Percentiles rank a stretch among this genome's conserved stretches.
Conservation (phyloP, 2,329 filamentous ascomycete species). For the Curvularia verruculosa region DNA sequence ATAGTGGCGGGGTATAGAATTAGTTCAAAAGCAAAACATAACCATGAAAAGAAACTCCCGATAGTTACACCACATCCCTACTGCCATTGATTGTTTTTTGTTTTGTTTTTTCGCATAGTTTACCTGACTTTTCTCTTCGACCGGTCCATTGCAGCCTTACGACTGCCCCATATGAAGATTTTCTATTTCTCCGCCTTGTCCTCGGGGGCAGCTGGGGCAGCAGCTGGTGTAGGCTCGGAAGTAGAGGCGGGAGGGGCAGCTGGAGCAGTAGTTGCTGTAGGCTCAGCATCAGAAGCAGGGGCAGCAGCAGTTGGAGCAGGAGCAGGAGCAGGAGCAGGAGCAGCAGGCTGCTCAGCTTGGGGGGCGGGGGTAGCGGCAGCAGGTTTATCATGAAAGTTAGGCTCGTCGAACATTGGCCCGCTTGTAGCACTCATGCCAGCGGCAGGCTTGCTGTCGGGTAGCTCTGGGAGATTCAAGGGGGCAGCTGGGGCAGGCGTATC, state of each 20-base stretch:
- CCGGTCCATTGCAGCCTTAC: not conserved
- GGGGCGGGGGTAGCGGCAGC: constrained; percentile 15
- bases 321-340: constrained; percentile 12
- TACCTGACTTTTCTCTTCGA: not conserved
- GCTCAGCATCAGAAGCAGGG: not conserved
- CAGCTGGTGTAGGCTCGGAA: not conserved
- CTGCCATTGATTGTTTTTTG: not conserved
- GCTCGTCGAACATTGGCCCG: constrained; percentile 45
- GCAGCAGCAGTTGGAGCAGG: not conserved
- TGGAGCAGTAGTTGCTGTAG: not conserved
- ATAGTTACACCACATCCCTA: not conserved
- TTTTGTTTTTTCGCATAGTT: not conserved
- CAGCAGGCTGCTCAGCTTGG: constrained; percentile 13
- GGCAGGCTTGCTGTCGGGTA: constrained; percentile 38
- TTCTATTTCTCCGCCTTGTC: constrained; percentile 12
- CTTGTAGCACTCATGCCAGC: constrained; percentile 50
- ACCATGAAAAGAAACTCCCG: constrained; percentile 6
- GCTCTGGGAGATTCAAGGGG: constrained; percentile 27
- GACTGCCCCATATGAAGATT: not conserved
- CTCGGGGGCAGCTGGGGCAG: constrained; percentile 1
- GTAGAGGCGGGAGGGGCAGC: not conserved
- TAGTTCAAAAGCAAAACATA: constrained; percentile 31
- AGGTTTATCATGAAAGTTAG: constrained; percentile 31
- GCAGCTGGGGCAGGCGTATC: constrained; percentile 21
- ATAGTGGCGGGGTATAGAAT: constrained; percentile 44